phyloP scores from a whole-genome alignment of 2,329 filamentous ascomycete species.

The Diaporthe sp. region DNA sequence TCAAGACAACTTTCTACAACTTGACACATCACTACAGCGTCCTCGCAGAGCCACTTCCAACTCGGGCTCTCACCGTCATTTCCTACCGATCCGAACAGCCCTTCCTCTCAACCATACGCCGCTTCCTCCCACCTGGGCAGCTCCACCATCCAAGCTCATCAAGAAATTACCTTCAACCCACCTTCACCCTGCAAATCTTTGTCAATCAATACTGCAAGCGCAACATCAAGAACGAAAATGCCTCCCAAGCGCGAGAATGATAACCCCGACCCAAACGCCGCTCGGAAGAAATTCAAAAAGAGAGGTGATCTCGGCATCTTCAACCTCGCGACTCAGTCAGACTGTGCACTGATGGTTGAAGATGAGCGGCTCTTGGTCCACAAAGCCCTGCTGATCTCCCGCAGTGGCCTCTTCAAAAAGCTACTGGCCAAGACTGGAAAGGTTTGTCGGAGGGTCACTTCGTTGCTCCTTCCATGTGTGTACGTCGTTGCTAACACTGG shows the following conservation, averaged over 20 bases:
- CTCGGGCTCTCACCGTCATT: no score
- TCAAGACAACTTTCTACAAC: not conserved
- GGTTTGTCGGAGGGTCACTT: not conserved
- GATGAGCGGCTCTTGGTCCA: not conserved
- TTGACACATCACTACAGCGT: not conserved
- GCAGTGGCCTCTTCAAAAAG: not conserved
- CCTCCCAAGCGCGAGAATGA: not conserved
- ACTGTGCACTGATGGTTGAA: not conserved
- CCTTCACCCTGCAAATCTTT: not conserved
- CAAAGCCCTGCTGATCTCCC: not conserved
- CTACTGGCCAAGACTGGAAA: not conserved
- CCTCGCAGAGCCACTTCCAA: no score
- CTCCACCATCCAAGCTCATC: no score
- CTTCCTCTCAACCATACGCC: no score
- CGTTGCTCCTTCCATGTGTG: not conserved
- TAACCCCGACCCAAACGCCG: not conserved
- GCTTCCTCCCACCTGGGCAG: no score
- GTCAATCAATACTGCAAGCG: accelerated
- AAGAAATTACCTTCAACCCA: not conserved
- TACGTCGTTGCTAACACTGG: not conserved
- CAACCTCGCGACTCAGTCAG: not conserved
- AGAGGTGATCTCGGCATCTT: not conserved
- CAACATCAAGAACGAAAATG: not conserved
- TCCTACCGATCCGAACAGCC: no score
- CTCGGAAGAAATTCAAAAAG: not conserved